Percentiles rank a stretch among this genome's conserved stretches.
phyloP scores from a whole-genome alignment of 176 grass and related monocot species.

The Triticum timopheevii region DNA sequence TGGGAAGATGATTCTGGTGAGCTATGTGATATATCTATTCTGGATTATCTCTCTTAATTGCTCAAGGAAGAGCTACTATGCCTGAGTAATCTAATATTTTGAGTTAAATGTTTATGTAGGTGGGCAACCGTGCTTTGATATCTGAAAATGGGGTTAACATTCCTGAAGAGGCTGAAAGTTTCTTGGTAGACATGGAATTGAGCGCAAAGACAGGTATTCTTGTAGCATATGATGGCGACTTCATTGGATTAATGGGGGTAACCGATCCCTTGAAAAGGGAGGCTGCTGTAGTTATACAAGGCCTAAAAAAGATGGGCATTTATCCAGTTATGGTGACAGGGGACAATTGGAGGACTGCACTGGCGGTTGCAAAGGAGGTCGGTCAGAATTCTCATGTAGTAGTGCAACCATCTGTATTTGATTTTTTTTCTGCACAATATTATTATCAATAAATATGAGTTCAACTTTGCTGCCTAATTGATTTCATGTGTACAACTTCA shows the following conservation, averaged over 20 bases:
- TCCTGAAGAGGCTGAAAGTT: constrained; percentile 72
- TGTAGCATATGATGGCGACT: constrained; percentile 61
- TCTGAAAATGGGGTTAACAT: constrained; percentile 66
- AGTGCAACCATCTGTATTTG: neutral
- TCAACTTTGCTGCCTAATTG: neutral
- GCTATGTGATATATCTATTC: constrained; percentile 20
- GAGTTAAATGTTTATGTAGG: constrained; percentile 47
- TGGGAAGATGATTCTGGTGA: constrained; percentile 80
- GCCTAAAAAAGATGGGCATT: constrained; percentile 83
- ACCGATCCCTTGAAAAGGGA: constrained; percentile 97
- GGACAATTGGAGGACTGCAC: constrained; percentile 87
- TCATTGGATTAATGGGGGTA: constrained; percentile 76
- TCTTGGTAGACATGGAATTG: constrained; percentile 76
- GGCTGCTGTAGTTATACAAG: constrained; percentile 79
- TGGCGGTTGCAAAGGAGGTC: constrained; percentile 89
- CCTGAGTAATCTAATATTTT: constrained; percentile 2
- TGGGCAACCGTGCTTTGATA: constrained; percentile 83
- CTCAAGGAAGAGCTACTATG: neutral
- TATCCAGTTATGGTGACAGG: constrained; percentile 93
- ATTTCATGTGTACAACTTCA: neutral
- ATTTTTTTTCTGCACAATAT: neutral
- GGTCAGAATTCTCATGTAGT: constrained; percentile 21
- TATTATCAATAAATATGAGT: neutral
- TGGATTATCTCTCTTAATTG: neutral
- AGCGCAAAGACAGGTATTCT: constrained; percentile 87